Base-by-base conservation (phyloP, 2,329 filamentous ascomycete species). In the Fusarium xylarioides region DNA sequence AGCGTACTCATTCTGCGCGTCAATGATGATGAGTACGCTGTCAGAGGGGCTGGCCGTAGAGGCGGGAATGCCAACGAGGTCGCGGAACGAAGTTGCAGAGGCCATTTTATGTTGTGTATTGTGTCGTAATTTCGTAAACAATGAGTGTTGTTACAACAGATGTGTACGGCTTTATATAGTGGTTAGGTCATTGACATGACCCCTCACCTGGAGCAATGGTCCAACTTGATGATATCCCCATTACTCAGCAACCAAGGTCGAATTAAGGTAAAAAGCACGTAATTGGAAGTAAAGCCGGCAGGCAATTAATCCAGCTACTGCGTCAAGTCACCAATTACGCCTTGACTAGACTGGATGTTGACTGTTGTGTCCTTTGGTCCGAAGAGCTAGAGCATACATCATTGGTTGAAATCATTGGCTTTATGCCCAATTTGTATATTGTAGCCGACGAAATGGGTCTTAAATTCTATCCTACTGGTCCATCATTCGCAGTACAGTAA, bases 1-100 rank as follows among this genome's bases (percentile, higher is more conserved):
- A 16, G 87, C 87, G 71, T 91, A 92, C 81, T 93, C 91, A 77
- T 92, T 92, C 76, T 93, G 91, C 2, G 91, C 91, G 78, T 93
- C 91, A 77, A 92, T 90, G 80, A 93, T 92, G 75, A 93, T 81
- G 49, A 93, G 85, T 4, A 87, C 86, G 70, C 87, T 90, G 81
- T 92, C 90, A 47, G 80, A 79, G 2, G 86, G 82, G 0, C 88
- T 87, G 12, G 90, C 90, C 1, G 86, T 88, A 19, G 88, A 89
- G 30, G 86, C 85, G 15, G 83, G 78, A 18, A 86, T 81, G 64
- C 90, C 90, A 61, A 92, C 28, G 4, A 68, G 32, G 5, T 68
- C 63, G 3, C 65, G 65, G 37, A 68, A 68, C 2, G 65, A 68
- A 18, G 63, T 55, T 34, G 63, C 65, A 7, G 63, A 68, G 2